These are phyloP conservation scores for Saturnispora ahearnii DNA, from an alignment of 805 yeast species.

Conservation along the genomic window DNA sequence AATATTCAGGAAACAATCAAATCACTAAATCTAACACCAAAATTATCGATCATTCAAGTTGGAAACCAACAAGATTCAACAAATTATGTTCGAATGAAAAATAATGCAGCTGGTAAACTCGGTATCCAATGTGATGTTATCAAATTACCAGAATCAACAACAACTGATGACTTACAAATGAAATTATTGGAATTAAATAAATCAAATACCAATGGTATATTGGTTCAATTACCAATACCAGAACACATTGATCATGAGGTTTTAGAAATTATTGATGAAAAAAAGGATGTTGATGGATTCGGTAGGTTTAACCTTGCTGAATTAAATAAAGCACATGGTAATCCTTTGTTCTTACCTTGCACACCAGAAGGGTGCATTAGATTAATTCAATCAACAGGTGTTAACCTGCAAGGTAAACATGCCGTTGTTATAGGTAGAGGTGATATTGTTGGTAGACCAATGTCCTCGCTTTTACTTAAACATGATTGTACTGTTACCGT, in stretches of 20 bases:
- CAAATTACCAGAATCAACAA: constrained; percentile 45
- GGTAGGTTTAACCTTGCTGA: constrained; percentile 74
- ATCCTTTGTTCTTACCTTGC: constrained; percentile 67
- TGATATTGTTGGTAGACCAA: constrained; percentile 79
- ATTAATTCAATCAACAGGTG: constrained; percentile 48
- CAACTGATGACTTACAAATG: constrained; percentile 39
- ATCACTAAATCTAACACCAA: constrained; percentile 43
- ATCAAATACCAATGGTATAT: constrained; percentile 54
- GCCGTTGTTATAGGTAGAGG: constrained; percentile 85
- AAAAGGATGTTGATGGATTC: constrained; percentile 79
- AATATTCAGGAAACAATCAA: constrained; percentile 1
- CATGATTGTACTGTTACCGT: constrained; percentile 70
- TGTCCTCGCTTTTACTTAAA: constrained; percentile 59
- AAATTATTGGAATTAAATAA: constrained; percentile 38
- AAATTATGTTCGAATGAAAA: constrained; percentile 74
- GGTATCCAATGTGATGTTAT: constrained; percentile 53
- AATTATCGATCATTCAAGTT: constrained; percentile 63
- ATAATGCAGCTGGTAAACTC: constrained; percentile 67
- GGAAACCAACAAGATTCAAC: constrained; percentile 72
- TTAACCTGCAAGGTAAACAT: constrained; percentile 50
- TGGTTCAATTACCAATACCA: constrained; percentile 75
- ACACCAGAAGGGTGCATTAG: constrained; percentile 77
- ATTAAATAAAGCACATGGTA: constrained; percentile 62
- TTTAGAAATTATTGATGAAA: constrained; percentile 26
- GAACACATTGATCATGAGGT: constrained; percentile 59